Conservation (phyloP, 768 basidiomycete genomes). For the Suillus bovinus region DNA sequence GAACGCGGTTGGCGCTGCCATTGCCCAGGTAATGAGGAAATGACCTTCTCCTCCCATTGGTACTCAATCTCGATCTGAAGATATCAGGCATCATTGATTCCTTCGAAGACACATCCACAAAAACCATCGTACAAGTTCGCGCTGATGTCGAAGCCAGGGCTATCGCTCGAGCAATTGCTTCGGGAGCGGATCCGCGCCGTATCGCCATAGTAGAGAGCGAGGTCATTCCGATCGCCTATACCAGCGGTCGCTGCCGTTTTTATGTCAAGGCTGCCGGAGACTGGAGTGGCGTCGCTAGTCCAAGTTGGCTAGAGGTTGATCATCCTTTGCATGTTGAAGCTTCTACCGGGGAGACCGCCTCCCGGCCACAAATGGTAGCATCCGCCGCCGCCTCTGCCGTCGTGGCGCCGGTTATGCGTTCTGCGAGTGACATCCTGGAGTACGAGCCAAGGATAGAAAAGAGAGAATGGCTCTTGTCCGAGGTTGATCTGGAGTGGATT, state of each 20-base stretch:
- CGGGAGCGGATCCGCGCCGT: conserved; percentile 44
- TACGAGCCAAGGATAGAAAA: conserved; percentile 42
- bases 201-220: conserved; percentile 57
- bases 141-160: conserved; percentile 39
- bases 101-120: conserved; percentile 41
- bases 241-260: conserved; percentile 38
- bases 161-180: conserved; percentile 43
- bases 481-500: conserved; percentile 56
- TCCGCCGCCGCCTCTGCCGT: conserved; percentile 13
- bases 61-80: conserved; percentile 18
- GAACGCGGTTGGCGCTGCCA: conserved; percentile 62
- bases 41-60: neutral
- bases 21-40: conserved; percentile 30
- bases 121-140: conserved; percentile 32
- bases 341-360: conserved; percentile 10
- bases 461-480: conserved; percentile 45
- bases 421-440: conserved; percentile 27
- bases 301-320: conserved; percentile 21
- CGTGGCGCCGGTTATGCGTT: conserved; percentile 18
- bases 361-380: neutral
- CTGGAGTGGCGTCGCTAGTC: conserved; percentile 30
- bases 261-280: conserved; percentile 66
- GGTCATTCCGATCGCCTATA: conserved; percentile 45
- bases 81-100: conserved; percentile 48
- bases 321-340: conserved; percentile 5